These are phyloP conservation scores for Trametes gibbosa DNA, from an alignment of 768 basidiomycete species.

Conservation along the genomic window DNA sequence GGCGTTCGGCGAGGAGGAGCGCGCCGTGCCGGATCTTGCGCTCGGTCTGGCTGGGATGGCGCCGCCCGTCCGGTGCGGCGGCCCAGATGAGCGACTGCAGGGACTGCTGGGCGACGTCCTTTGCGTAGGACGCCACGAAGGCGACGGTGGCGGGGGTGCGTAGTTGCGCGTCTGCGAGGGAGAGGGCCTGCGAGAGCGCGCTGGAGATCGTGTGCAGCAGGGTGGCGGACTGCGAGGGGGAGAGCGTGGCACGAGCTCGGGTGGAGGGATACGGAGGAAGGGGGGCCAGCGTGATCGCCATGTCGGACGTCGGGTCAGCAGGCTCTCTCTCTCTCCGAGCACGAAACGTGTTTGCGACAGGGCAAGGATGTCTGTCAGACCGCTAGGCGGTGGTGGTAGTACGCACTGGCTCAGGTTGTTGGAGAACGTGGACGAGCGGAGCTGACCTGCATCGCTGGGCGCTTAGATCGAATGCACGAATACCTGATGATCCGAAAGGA, in stretches of 20 bases:
- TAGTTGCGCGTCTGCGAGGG: conserved; percentile 46
- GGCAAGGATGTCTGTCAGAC: too few relatives aligned
- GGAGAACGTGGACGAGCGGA: too few relatives aligned
- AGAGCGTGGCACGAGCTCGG: conserved; percentile 44
- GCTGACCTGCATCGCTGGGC: too few relatives aligned
- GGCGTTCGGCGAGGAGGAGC: conserved; percentile 55
- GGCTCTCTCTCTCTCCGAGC: too few relatives aligned
- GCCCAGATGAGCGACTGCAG: conserved; percentile 64
- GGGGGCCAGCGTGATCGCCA: conserved; percentile 25
- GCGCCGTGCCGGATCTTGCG: conserved; percentile 45
- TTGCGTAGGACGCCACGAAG: conserved; percentile 58
- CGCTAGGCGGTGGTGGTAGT: too few relatives aligned
- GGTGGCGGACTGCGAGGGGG: conserved; percentile 49
- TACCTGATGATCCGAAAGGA: too few relatives aligned
- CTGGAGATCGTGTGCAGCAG: conserved; percentile 48
- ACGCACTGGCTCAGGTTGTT: too few relatives aligned
- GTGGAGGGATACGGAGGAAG: conserved; percentile 58
- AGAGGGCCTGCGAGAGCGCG: conserved; percentile 45
- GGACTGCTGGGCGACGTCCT: conserved; percentile 50
- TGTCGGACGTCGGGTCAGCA: neutral
- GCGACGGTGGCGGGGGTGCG: conserved; percentile 42
- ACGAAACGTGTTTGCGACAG: too few relatives aligned
- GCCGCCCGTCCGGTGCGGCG: too few relatives aligned
- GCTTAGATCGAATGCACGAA: too few relatives aligned
- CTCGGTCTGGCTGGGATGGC: conserved; percentile 39